Conservation (phyloP, 805 yeast genomes). For the Wickerhamomyces xylosicus region DNA sequence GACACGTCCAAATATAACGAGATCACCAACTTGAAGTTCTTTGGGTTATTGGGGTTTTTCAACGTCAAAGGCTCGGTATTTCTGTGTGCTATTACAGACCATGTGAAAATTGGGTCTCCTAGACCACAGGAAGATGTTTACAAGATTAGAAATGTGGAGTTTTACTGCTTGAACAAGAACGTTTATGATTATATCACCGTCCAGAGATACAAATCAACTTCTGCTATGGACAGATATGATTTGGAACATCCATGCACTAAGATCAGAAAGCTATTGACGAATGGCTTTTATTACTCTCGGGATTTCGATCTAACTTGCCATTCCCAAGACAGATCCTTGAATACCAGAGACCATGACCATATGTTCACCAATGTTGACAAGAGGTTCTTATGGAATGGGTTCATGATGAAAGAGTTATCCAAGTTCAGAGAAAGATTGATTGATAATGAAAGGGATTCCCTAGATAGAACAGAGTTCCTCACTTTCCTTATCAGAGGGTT, state of each 20-base stretch:
- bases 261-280: slow-evolving; percentile 59
- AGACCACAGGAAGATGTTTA: slow-evolving; percentile 41
- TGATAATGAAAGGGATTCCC: slow-evolving; percentile 37
- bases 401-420: slow-evolving; percentile 70
- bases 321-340: slow-evolving; percentile 61
- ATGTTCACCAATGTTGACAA: slow-evolving; percentile 46
- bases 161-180: slow-evolving; percentile 51
- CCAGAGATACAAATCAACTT: slow-evolving; percentile 14
- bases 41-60: slow-evolving; percentile 56
- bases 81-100: slow-evolving; percentile 47
- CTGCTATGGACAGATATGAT: slow-evolving; percentile 21
- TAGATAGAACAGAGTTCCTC: slow-evolving; percentile 63
- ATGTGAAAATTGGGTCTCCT: slow-evolving; percentile 49
- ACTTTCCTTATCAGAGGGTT: slow-evolving; percentile 88
- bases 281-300: slow-evolving; percentile 85
- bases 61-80: slow-evolving; percentile 42
- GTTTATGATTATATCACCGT: slow-evolving; percentile 32
- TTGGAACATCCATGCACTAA: slow-evolving; percentile 73
- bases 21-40: slow-evolving; percentile 22
- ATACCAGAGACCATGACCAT: slow-evolving; percentile 23
- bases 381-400: slow-evolving; percentile 86
- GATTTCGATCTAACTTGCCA: slow-evolving; percentile 83
- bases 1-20: slow-evolving; percentile 33
- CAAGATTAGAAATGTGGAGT: slow-evolving; percentile 49
- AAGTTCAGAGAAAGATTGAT: slow-evolving; percentile 63